A percentile compares a stretch with the other conserved stretches of the same genome.
Conservation (phyloP, 345 rosid genomes). For the Geranium rotundifolium region DNA sequence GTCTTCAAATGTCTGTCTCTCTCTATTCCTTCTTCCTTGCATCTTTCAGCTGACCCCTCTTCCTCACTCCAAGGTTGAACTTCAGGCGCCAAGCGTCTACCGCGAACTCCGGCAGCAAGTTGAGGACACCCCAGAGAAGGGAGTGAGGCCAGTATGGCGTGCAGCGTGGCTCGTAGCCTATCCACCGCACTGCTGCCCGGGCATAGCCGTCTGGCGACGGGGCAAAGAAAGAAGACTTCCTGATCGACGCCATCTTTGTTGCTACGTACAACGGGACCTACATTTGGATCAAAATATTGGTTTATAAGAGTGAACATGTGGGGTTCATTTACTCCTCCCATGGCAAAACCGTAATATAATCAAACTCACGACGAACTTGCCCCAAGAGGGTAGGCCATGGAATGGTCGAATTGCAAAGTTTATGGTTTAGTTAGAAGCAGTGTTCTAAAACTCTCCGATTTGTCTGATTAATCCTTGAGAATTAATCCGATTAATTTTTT, state of each 20-base stretch:
- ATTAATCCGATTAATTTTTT: too few relatives aligned
- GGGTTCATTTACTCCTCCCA: too few relatives aligned
- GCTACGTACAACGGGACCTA: conserved; percentile 42
- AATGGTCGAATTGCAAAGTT: too few relatives aligned
- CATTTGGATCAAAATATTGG: not conserved
- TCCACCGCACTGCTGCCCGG: conserved; percentile 23
- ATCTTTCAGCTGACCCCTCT: conserved; percentile 29
- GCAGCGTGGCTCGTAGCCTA: conserved; percentile 40
- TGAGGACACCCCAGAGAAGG: conserved; percentile 26
- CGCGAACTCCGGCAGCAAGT: conserved; percentile 18
- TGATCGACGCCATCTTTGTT: conserved; percentile 44
- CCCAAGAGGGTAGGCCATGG: too few relatives aligned
- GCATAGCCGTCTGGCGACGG: conserved; percentile 38
- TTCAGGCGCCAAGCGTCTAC: conserved; percentile 30
- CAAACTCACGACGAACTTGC: too few relatives aligned
- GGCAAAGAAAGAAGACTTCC: conserved; percentile 33
- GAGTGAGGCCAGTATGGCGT: conserved; percentile 46
- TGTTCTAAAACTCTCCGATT: too few relatives aligned
- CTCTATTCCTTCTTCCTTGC: not conserved
- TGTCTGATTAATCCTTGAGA: too few relatives aligned
- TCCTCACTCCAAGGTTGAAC: conserved; percentile 29
- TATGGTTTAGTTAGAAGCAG: too few relatives aligned
- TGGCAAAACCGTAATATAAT: too few relatives aligned
- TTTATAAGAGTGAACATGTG: too few relatives aligned
- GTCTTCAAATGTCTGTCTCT: too few relatives aligned